Evolutionary conservation across 129 eudicot species (phyloP), one percentile per base, ranked within the genome.

Genomic region (Pseudognaphalium luteoalbum): DNA sequence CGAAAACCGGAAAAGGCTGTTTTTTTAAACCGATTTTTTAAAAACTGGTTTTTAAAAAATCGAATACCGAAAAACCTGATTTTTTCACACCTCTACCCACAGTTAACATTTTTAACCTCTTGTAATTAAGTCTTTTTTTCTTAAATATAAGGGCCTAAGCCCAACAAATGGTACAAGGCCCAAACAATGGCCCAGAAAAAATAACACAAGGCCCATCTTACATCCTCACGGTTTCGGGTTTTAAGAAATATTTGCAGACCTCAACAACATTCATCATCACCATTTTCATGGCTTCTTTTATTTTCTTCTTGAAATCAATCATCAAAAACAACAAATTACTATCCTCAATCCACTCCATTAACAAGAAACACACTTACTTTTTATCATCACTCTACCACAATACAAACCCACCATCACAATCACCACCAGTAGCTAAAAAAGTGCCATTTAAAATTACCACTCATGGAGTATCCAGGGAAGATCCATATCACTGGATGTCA

Each of bases 401-500:
- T 9, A 66, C 74, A 73, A 57, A 75, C 60, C 74, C 74, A 64
- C 78, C 57, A 68, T 72, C 50, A 56, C 61, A 63, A 22, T 25
- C 76, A 51, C 96, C 92, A 59, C 97, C 98, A 57, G 60, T 52
- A 59, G 84, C 98, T 14, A 91, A 91, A 76, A 91, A 91, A 70
- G 75, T 83, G 7, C 88, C 90, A 22, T 88, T 78, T 71, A 74
- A 87, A 0, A 91, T 86, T 72, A 69, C 88, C 8, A 80, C 76
- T 51, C 97, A 94, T 82, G 97, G 97, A 59, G 71, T 63, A 54
- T 72, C 88, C 19, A 84, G 87, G 91, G 54, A 87, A 61, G 97
- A 94, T 76, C 91, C 98, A 1, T 94, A 81, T 89, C 90, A 88
- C 70, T 94, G 98, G 98, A 94, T 94, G 98, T 86, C 87, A 30